Base-by-base conservation (phyloP, 176 grass and related monocot genomes). In the Guadua angustifolia region DNA sequence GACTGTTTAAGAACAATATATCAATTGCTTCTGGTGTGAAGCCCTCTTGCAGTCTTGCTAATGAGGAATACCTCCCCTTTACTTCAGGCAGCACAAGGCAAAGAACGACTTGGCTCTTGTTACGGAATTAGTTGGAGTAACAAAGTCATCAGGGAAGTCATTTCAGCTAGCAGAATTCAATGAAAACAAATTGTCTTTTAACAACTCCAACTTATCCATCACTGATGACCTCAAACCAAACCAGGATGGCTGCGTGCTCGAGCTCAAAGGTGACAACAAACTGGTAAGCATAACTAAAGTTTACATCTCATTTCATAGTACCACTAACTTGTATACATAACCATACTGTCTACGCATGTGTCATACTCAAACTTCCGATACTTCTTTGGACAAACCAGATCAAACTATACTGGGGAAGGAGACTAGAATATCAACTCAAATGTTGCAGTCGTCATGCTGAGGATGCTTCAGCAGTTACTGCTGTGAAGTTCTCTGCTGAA, bases 331-430 rank as follows among this genome's bases (percentile, higher is more conserved):
- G n/a, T 38, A 45, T 62, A 29, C 39, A 9, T 80, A 39, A 57
- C 26, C 38, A 47, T 74, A 73, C 24, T 29, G 16, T 42, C 33
- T 69, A 50, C 26, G 17, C 64, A 50, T 39, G 17, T 55, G 38
- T 0, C 1, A 9, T 69, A 35, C 22, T 25, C 22, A 40, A 52
- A n/a, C 21, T 33, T 65, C 12, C 36, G 8, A 9, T 32, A 39
- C 56, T 45, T 84, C 36, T 83, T 82, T 78, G 78, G 53, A 66
- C 60, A 64, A 81, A 75, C 5, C 82, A 97, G 95, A 83, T 97
- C 66, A 97, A 94, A 88, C 75, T 97, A 17, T 94, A 91, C 40
- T 47, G n/a, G 25, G 95, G 95, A 76, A 91, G 79, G 74, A 93
- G 36, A 66, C 90, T 97, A 9, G 90, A 91, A 49, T 97, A 88